phyloP scores from a whole-genome alignment of 1,139 yeast genomes.

The Zygosaccharomyces pseudobailii region DNA sequence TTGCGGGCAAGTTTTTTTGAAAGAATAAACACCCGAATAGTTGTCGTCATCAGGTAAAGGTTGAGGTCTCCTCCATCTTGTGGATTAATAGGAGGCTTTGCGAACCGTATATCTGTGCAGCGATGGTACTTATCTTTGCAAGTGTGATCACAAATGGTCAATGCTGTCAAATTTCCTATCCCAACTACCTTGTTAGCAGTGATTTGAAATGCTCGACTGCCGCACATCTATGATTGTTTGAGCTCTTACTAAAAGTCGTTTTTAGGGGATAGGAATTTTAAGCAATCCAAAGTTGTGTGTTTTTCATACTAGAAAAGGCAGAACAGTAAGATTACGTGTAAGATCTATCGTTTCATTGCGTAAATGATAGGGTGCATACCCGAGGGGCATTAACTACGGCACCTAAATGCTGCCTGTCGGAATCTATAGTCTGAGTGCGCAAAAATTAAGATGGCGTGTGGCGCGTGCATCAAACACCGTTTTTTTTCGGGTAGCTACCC shows the following conservation, averaged over 20 bases:
- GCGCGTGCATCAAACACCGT: background rate
- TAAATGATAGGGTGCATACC: constrained; percentile 7
- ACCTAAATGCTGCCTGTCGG: too few relatives aligned
- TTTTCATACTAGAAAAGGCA: background rate
- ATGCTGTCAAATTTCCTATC: constrained; percentile 10
- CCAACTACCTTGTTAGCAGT: constrained; percentile 4
- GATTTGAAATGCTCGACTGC: constrained; percentile 3
- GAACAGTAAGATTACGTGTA: too few relatives aligned
- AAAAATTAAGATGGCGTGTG: background rate
- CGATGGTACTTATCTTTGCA: constrained; percentile 9
- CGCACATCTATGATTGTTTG: constrained; percentile 4
- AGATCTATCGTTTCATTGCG: too few relatives aligned
- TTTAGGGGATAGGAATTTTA: background rate
- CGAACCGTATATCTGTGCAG: constrained; percentile 20
- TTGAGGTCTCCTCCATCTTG: constrained; percentile 31
- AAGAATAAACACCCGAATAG: constrained; percentile 37
- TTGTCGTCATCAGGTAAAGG: constrained; percentile 33
- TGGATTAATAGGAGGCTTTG: constrained; percentile 27
- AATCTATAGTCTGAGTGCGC: background rate
- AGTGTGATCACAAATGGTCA: constrained; percentile 5
- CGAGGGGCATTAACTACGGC: background rate
- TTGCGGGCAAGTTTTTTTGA: constrained; percentile 37
- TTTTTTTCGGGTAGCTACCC: constrained; percentile 8
- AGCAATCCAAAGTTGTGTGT: background rate
- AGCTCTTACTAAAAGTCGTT: background rate